Base-by-base conservation (phyloP, 768 basidiomycete genomes). In the Phylloporus rhodoxanthus region DNA sequence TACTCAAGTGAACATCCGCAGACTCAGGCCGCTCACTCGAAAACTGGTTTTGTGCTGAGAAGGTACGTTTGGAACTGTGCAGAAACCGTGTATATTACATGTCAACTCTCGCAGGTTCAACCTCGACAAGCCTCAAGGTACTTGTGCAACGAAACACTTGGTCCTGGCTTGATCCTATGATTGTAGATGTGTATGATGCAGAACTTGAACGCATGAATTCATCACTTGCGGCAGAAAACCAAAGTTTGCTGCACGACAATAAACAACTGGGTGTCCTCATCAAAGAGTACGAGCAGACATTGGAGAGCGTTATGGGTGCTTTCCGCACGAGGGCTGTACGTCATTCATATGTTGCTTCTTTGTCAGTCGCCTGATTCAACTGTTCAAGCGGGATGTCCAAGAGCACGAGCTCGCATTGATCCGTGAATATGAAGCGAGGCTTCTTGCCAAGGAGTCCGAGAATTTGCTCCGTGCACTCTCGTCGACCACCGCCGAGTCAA, bases 261-360 rank as follows among this genome's bases (percentile, higher is more conserved):
- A 95, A 96, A 65, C 95, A 98, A 58, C 76, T 99, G 28, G 89
- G 85, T 56, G 72, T 78, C 5, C 73, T 99, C 46, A 85, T 98
- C 59, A 93, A 93, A 60, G 96, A 99, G 65, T 98, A 96, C 62
- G 96, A 99, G 65, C 87, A 91, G 62, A 97, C 95, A 1, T 72
- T 99, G 28, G 96, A 99, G 68, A 88, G 79, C 7, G 81, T 98
- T 38, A 99, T 99, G 96, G 80, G 84, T 76, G 61, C 70, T 25
- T 99, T 99, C 70, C 78, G 96, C 49, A 87, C 82, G 50, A 82
- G 90, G 41, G 95, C 96, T 28, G 95, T 97, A 66, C 51, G 90
- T 81, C 43, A 48, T 37, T 19, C 19, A 23, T 28, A 17, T n/a
- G n/a, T 19, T 42, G 4, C 17, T n/a, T 23, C 33, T 19, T 28